Percentiles rank a stretch among this genome's conserved stretches.
Conservation (phyloP, 2,329 filamentous ascomycete species). For the Trichoderma sp. region DNA sequence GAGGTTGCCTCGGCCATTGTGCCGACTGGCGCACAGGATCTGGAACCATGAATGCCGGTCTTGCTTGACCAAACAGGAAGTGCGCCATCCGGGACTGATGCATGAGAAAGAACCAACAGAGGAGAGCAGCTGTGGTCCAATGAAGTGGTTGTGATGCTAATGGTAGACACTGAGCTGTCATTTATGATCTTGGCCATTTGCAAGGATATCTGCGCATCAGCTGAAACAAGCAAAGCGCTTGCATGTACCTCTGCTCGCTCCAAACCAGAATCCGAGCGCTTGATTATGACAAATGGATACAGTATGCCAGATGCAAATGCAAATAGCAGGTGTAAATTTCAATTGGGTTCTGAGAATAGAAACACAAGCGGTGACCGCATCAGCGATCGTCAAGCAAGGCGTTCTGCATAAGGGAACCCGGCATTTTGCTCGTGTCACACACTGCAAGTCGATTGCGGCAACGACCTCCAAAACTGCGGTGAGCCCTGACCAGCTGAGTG, state of each 20-base stretch:
- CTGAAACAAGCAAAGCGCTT: background rate
- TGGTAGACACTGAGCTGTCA: background rate
- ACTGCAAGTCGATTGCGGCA: background rate
- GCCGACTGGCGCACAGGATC: background rate
- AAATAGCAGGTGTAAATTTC: background rate
- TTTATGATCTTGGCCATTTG: background rate
- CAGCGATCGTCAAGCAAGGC: background rate
- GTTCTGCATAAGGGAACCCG: background rate
- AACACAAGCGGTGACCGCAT: background rate
- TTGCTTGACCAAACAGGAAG: background rate
- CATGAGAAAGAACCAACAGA: background rate
- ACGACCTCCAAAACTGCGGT: background rate
- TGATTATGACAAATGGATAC: background rate
- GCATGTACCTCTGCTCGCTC: background rate
- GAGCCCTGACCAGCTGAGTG: background rate
- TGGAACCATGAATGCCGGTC: background rate
- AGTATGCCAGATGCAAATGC: background rate
- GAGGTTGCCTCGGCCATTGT: background rate
- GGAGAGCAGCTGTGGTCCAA: background rate
- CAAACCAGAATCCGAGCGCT: background rate
- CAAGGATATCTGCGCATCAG: background rate
- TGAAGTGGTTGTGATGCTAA: background rate
- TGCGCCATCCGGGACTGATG: background rate
- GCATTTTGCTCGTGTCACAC: background rate
- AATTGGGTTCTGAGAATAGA: background rate